Conservation (phyloP, 257 asterid species). For the Coffea eugenioides region DNA sequence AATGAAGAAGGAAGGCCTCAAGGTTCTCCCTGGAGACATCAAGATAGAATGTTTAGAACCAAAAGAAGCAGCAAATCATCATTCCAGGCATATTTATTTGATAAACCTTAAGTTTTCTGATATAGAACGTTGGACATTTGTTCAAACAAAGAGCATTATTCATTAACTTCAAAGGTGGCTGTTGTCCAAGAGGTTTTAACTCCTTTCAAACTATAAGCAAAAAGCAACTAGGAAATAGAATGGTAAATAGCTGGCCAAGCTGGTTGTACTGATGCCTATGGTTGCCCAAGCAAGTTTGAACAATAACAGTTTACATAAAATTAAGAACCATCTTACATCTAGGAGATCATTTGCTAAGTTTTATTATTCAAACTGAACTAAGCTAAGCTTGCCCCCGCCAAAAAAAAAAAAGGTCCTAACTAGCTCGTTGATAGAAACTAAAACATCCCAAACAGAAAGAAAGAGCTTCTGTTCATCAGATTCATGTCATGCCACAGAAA, state of each 20-base stretch:
- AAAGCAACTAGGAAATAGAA: neutral
- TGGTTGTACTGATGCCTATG: no score
- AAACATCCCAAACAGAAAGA: neutral
- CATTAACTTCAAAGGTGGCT: neutral
- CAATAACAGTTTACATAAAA: no score
- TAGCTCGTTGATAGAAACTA: neutral
- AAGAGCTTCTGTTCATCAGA: neutral
- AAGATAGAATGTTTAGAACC: slow-evolving; percentile 15
- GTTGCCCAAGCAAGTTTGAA: no score
- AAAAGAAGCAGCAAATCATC: slow-evolving; percentile 16
- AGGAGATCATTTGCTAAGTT: no score
- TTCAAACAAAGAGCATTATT: neutral
- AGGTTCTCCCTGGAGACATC: slow-evolving; percentile 74
- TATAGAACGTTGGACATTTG: neutral
- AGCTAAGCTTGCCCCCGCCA: neutral
- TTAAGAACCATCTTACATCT: no score
- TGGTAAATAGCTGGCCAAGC: neutral
- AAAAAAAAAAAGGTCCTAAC: no score
- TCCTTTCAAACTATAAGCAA: neutral
- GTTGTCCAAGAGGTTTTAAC: neutral
- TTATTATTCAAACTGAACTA: neutral
- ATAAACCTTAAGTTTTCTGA: neutral
- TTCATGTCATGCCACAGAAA: neutral
- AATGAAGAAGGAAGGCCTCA: slow-evolving; percentile 77
- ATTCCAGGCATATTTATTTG: neutral